Conservation (phyloP, 306 rosid genomes). For the Prunus mongolica region DNA sequence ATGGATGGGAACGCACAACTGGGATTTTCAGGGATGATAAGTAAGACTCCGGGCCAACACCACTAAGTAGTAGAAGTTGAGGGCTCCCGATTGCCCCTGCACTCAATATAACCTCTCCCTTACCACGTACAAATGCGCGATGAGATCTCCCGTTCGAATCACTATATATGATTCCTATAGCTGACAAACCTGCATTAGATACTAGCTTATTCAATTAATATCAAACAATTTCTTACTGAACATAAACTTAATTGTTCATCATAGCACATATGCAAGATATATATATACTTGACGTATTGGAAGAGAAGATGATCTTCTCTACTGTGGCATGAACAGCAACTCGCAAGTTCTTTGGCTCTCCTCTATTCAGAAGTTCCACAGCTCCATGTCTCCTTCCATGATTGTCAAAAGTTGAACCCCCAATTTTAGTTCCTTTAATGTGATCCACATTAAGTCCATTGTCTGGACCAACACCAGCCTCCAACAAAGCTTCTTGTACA, state of each 20-base stretch:
- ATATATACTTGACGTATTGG: background rate
- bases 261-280: too few relatives aligned
- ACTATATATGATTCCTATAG: constrained; percentile 21
- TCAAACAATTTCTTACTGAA: too few relatives aligned
- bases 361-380: constrained; percentile 9
- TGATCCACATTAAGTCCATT: constrained; percentile 20
- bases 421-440: background rate
- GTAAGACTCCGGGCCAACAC: constrained; percentile 22
- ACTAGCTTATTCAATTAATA: too few relatives aligned
- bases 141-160: constrained; percentile 24
- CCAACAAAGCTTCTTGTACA: constrained; percentile 6
- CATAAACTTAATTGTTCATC: too few relatives aligned
- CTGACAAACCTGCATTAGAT: constrained; percentile 7
- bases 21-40: constrained; percentile 14
- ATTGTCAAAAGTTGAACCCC: constrained; percentile 17
- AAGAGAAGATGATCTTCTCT: constrained; percentile 14
- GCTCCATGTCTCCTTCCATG: constrained; percentile 20
- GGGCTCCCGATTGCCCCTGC: constrained; percentile 38
- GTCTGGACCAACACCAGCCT: constrained; percentile 18
- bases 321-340: constrained; percentile 14
- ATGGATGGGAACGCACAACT: constrained; percentile 1
- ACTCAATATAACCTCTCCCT: constrained; percentile 29
- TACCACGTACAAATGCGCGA: constrained; percentile 10
- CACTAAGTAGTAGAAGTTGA: constrained; percentile 30
- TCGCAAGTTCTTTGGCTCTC: constrained; percentile 5